Base-by-base conservation (phyloP, 2,329 filamentous ascomycete species). In the Epichloe elymi region DNA sequence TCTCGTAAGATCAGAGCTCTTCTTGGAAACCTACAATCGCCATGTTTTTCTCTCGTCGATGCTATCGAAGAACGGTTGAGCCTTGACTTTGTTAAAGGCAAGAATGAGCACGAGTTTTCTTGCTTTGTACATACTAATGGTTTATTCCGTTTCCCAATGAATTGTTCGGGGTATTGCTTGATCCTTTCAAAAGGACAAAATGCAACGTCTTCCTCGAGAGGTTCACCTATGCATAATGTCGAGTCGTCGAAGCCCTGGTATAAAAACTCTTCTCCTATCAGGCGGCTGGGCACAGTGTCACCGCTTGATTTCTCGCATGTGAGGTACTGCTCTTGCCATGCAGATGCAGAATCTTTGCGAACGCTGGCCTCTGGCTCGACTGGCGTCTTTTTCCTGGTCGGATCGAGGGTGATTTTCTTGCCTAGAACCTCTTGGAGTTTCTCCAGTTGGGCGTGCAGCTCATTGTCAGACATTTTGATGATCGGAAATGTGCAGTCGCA, bases 1-100 rank as follows among this genome's bases (percentile, higher is more conserved):
- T 17, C 17, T 41, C 23, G 11, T 14, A 5, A 11, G 11, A 26
- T 35, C 15, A 37, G 35, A 17, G 17, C 12, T 26, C 14, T 36
- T 47, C 45, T 15, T 30, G 10, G 5, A 10, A 36, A 50, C 83
- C 74, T 72, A 93, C 86, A 95, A 69, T 55, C 91, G 82, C 89
- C 89, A 95, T 11, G 70, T 61, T 53, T 79, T 74, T 2, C 70
- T 66, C 58, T 76, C 78, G 56, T 85, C 71, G 47, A 87, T 75
- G 3, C 63, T 60, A 36, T 77, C 70, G 58, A 87, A 88, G 63
- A 78, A 75, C 0, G 69, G 67, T 20, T 57, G 59, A 4, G 66
- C 68, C 73, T 75, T 20, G 7, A n/a, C 2, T 2, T 20, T 39
- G 33, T 46, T 19, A 45, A 39, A 5, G 19, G 12, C 5, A 15